Conservation (phyloP, 345 rosid species). For the Zanthoxylum bungeanum region DNA sequence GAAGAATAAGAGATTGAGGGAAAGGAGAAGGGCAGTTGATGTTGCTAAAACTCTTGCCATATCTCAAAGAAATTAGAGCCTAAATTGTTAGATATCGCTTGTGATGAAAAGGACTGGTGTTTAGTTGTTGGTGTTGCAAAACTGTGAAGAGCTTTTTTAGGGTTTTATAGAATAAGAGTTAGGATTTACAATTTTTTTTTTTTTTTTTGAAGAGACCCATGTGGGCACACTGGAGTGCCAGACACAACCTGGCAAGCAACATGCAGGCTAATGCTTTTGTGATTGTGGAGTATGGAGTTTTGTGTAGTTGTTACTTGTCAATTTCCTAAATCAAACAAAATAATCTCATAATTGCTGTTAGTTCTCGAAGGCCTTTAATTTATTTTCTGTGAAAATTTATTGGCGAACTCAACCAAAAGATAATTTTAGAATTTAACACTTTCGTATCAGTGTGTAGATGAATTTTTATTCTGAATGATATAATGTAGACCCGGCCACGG, state of each 20-base stretch:
- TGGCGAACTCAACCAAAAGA: no score
- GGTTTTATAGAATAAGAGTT: constrained; percentile 22
- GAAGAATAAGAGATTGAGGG: constrained; percentile 63
- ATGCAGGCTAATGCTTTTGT: constrained; percentile 6
- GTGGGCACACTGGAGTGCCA: constrained; percentile 11
- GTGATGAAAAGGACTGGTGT: not conserved
- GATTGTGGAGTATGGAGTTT: constrained; percentile 15
- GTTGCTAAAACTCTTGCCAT: constrained; percentile 48
- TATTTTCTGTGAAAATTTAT: no score
- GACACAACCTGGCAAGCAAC: constrained; percentile 24
- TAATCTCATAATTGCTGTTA: not conserved
- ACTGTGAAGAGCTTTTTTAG: no score
- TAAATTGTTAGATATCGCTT: not conserved
- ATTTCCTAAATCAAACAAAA: not conserved
- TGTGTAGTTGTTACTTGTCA: constrained; percentile 13
- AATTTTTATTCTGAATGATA: no score
- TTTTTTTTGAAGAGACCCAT: constrained; percentile 13
- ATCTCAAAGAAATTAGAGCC: not conserved
- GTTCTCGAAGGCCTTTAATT: not conserved
- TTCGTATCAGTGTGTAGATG: no score
- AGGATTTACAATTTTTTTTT: not conserved
- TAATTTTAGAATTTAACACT: no score
- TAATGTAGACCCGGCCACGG: no score
- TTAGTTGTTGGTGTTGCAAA: constrained; percentile 13
- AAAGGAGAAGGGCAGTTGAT: constrained; percentile 42